Evolutionary conservation across 2,329 filamentous ascomycete species (phyloP).

Genomic region (Aspergillus brunneoviolaceus): DNA sequence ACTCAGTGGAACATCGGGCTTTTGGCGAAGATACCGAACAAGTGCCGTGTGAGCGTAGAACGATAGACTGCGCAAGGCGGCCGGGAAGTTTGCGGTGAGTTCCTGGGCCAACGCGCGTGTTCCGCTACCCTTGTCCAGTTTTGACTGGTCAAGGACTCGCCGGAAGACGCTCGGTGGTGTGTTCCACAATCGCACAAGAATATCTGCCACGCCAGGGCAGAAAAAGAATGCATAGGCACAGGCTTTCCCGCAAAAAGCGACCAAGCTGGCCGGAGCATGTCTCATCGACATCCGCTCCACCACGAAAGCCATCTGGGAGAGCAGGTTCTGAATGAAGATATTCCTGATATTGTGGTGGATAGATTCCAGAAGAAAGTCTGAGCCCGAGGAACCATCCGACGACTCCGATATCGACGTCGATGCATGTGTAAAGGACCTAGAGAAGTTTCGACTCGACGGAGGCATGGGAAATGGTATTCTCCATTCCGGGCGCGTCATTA

Average conservation of each 20-base stretch:
- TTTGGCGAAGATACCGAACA: conserved; percentile 62
- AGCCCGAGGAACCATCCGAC: conserved; percentile 56
- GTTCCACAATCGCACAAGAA: conserved; percentile 79
- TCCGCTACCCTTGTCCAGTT: conserved; percentile 56
- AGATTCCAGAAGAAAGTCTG: conserved; percentile 70
- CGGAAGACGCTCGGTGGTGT: conserved; percentile 67
- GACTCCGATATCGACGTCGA: conserved; percentile 52
- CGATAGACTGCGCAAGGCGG: conserved; percentile 59
- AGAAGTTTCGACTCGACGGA: conserved; percentile 39
- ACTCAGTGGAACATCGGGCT: conserved; percentile 65
- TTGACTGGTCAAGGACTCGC: conserved; percentile 68
- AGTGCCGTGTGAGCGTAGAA: conserved; percentile 63
- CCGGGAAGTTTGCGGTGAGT: conserved; percentile 69
- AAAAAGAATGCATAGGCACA: conserved; percentile 94
- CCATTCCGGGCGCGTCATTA: conserved; percentile 92
- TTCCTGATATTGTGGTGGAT: conserved; percentile 86
- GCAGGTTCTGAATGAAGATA: conserved; percentile 78
- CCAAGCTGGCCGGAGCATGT: conserved; percentile 67
- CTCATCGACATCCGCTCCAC: conserved; percentile 84
- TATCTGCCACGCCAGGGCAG: conserved; percentile 79
- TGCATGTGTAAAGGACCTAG: conserved; percentile 36
- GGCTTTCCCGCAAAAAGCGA: conserved; percentile 85
- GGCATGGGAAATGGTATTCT: conserved; percentile 67
- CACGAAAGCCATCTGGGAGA: conserved; percentile 81
- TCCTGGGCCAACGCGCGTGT: conserved; percentile 58